Base-by-base conservation (phyloP, 208 protist species). In the Acanthamoeba royreba region DNA sequence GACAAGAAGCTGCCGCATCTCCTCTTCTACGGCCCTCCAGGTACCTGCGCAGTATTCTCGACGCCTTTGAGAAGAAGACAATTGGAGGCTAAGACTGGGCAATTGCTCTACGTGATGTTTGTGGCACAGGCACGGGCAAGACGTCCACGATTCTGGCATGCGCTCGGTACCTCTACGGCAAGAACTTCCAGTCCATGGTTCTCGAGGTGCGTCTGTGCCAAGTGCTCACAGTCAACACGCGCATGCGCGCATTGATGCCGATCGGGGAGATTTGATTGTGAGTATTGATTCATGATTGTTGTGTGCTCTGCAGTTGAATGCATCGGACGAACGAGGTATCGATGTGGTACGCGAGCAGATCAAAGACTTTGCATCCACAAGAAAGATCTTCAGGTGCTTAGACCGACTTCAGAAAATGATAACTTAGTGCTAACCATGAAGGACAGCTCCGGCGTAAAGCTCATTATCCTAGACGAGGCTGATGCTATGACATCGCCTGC, bases 401-500 rank as follows among this genome's bases (percentile, higher is more conserved):
- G 43, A 4, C 4, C 11, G 33, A 4, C 53, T 0, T 0, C 31
- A 45, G 35, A 53, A 42, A 92, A 15, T 5, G 42, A 22, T 40
- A 15, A 55, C 43, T 43, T 11, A 92, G 35, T 1, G 25, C 8
- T 22, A 3, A 88, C 25, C 35, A 74, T 40, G 31, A 77, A 25
- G 33, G 49, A 53, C 43, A 94, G 74, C 43, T 55, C 94, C 2
- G 94, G 93, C 38, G 98, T 99, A 93, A 99, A 99, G 94, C 96
- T 99, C 2, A 98, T 99, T 81, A 98, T 99, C 35, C 97, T 99
- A 3, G 99, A 99, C 96, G 99, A 99, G 96, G 99, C 99, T 13
- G 99, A 99, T 97, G 98, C 99, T 45, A 99, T 99, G 99, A 99
- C 99, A 11, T 96, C 98, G 90, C 97, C 97, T 45, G 99, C 99